These are phyloP conservation scores for Gymnopilus junonius DNA, from an alignment of 768 basidiomycete species.

Conservation along the genomic window DNA sequence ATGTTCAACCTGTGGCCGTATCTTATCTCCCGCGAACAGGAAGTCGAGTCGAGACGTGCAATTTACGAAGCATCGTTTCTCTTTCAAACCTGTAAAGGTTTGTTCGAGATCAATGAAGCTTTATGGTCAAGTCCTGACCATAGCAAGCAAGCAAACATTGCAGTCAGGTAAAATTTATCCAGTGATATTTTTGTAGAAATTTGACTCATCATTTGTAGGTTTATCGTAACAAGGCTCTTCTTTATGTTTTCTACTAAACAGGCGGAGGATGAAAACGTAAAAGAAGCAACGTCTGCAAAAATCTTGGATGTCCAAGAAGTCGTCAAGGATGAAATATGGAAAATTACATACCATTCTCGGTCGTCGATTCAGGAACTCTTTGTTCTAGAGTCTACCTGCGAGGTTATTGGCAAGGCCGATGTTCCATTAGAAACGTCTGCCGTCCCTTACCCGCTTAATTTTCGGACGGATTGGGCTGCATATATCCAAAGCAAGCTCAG, in stretches of 20 bases:
- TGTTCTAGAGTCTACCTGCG: constrained; percentile 74
- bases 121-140: constrained; percentile 69
- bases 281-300: constrained; percentile 32
- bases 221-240: constrained; percentile 65
- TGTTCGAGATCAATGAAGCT: constrained; percentile 40
- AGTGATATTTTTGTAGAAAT: neutral
- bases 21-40: constrained; percentile 51
- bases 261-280: constrained; percentile 26
- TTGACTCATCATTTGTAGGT: constrained; percentile 43
- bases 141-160: constrained; percentile 57
- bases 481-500: constrained; percentile 45
- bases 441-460: neutral
- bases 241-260: constrained; percentile 61
- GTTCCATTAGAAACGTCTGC: neutral
- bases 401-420: constrained; percentile 58
- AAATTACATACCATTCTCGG: constrained; percentile 38
- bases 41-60: constrained; percentile 39
- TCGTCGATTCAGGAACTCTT: constrained; percentile 43
- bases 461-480: constrained; percentile 69
- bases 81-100: constrained; percentile 36
- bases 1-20: constrained; percentile 80
- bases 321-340: constrained; percentile 64
- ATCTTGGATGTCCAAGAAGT: constrained; percentile 58
- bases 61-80: constrained; percentile 59
- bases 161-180: constrained; percentile 50